Percentiles rank a stretch among this genome's conserved stretches.
Conservation (phyloP, 176 grass and related monocot species). For the Oryza meyeriana region DNA sequence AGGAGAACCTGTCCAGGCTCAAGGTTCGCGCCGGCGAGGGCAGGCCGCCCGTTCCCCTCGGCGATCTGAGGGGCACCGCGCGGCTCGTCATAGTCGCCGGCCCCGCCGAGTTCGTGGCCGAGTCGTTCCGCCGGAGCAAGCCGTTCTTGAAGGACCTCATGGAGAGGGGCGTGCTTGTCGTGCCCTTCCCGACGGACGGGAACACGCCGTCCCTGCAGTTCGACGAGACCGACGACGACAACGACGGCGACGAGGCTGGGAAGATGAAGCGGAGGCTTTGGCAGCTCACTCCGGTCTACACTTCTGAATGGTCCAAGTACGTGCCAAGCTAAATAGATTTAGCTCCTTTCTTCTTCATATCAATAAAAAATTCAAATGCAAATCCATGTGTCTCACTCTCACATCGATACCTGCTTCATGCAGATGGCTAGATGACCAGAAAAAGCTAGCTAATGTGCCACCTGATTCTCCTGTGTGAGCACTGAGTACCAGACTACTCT, state of each 20-base stretch:
- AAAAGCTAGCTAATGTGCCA: constrained; percentile 78
- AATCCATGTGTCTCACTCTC: background rate
- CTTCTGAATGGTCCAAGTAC: constrained; percentile 69
- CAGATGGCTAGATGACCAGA: constrained; percentile 90
- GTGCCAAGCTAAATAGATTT: background rate
- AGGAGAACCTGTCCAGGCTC: constrained; percentile 79
- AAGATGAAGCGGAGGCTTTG: constrained; percentile 69
- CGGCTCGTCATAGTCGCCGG: constrained; percentile 84
- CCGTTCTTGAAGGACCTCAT: constrained; percentile 57
- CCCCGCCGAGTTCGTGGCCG: constrained; percentile 58
- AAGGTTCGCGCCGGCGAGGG: constrained; percentile 56
- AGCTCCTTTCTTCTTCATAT: background rate
- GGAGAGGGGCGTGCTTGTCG: constrained; percentile 74
- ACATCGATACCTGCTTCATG: background rate
- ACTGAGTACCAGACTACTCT: constrained; percentile 20
- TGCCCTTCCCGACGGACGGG: constrained; percentile 76
- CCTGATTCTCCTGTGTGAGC: constrained; percentile 82
- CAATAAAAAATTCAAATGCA: background rate
- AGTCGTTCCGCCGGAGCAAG: constrained; percentile 75
- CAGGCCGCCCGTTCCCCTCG: constrained; percentile 36
- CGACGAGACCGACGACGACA: constrained; percentile 3
- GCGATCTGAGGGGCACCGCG: constrained; percentile 71
- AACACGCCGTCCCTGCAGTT: constrained; percentile 41
- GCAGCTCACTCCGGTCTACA: constrained; percentile 70
- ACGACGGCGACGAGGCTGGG: background rate